phyloP scores from a whole-genome alignment of 805 yeast genomes.

The Saccharomyces mikatae region DNA sequence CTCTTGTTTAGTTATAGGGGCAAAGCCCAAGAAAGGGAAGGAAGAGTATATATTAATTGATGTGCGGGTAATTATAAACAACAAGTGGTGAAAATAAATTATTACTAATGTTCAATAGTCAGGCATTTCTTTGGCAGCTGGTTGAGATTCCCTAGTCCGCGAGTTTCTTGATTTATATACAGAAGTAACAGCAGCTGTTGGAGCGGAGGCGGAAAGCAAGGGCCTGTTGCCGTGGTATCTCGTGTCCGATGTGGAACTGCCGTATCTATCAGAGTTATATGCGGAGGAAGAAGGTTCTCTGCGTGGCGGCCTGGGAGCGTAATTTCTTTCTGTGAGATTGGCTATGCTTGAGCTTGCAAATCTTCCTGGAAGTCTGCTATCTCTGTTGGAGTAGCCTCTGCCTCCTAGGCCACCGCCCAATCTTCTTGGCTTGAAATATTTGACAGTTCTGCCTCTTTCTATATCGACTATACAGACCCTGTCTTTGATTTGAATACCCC shows the following conservation, averaged over 20 bases:
- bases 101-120: not conserved
- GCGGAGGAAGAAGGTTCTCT: not conserved
- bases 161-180: not conserved
- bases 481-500: conserved; percentile 43
- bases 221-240: not conserved
- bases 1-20: not conserved
- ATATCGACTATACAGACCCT: conserved; percentile 59
- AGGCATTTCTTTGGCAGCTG: not conserved
- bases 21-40: not conserved
- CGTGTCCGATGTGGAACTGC: not conserved
- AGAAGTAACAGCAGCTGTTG: not conserved
- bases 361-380: not conserved
- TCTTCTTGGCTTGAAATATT: conserved; percentile 64
- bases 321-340: not conserved
- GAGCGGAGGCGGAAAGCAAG: not conserved
- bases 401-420: conserved; percentile 95
- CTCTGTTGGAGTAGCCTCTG: conserved; percentile 39
- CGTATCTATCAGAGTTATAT: not conserved
- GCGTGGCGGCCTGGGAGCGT: not conserved
- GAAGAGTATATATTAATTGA: not conserved
- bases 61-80: not conserved
- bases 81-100: not conserved
- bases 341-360: not conserved
- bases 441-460: conserved; percentile 58
- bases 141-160: not conserved